Evolutionary conservation across 2,329 filamentous ascomycete species (phyloP), one percentile per base, ranked within the genome.

Genomic region (Saccharata proteae): DNA sequence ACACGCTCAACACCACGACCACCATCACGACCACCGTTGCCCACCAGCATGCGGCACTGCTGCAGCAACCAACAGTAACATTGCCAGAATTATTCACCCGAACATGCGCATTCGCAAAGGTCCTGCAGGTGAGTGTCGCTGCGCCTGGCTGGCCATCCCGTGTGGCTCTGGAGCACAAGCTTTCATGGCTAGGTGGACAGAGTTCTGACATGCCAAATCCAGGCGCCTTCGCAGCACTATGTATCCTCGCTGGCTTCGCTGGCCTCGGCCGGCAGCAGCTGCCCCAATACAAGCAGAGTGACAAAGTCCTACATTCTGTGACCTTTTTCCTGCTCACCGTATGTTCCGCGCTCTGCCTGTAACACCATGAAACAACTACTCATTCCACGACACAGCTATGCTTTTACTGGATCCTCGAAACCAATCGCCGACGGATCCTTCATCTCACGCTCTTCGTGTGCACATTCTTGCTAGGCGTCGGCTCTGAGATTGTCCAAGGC

Each of bases 391-490:
- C 12, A 4, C 35, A 57, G 53, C 45, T 68, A 25, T 52, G 71
- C 44, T 96, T 96, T 68, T 98, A 98, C 72, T 98, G 90, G 85
- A 81, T 94, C 51, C 61, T 94, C 46, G 90, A 98, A 55, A 92
- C 85, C 31, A 80, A 77, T 40, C 81, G 90, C 40, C 77, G 88
- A 30, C 81, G 88, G 43, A 79, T 76, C 13, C 64, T 93, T 29
- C 80, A 98, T 57, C 62, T 93, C 41, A 93, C 86, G 10, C 62
- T 94, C 16, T 54, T 84, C 14, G 66, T 84, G 38, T 92, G 84
- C 61, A 92, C 86, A 5, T 58, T 79, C 24, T 60, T 62, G 56
- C 66, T 86, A 3, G 77, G 77, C 27, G 59, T 85, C 38, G 80
- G 79, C 30, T 84, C 77, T 40, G 81, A 88, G 52, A 69, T 88